Percentiles rank a stretch among this genome's conserved stretches.
phyloP scores from a whole-genome alignment of 1,284 basidiomycete species.

The Sporisorium reilianum region DNA sequence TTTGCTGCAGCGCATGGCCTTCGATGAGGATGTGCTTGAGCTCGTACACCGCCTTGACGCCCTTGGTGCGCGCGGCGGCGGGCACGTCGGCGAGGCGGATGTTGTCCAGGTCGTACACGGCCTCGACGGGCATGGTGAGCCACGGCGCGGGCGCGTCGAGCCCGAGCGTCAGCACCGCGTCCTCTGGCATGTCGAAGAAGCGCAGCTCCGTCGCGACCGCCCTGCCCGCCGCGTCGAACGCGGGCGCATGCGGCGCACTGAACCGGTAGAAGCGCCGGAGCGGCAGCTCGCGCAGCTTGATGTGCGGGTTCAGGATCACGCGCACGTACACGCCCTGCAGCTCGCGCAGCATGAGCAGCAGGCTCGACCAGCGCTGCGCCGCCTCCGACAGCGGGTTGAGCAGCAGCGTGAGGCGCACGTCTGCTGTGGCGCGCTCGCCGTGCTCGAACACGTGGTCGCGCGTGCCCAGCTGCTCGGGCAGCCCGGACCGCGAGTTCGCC shows the following conservation, averaged over 20 bases:
- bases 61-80: constrained; percentile 70
- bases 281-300: constrained; percentile 76
- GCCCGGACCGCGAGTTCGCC: constrained; percentile 22
- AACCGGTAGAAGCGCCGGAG: constrained; percentile 94
- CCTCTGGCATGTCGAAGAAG: constrained; percentile 71
- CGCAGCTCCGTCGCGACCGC: constrained; percentile 60
- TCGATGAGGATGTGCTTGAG: constrained; percentile 92
- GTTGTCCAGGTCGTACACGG: constrained; percentile 94
- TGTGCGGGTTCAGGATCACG: constrained; percentile 59
- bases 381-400: constrained; percentile 86
- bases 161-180: constrained; percentile 87
- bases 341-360: constrained; percentile 69
- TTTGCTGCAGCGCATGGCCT: constrained; percentile 86
- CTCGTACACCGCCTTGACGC: constrained; percentile 84
- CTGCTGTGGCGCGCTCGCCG: constrained; percentile 78
- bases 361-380: constrained; percentile 84
- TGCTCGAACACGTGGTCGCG: constrained; percentile 71
- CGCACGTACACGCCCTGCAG: constrained; percentile 53
- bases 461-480: constrained; percentile 35
- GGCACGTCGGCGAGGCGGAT: constrained; percentile 82
- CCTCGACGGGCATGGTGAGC: constrained; percentile 89
- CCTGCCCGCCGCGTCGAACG: constrained; percentile 78
- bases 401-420: constrained; percentile 80
- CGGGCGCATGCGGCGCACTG: constrained; percentile 75
- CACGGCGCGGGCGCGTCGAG: constrained; percentile 91